Conservation (phyloP, 1,139 yeast genomes). For the Candida frijolesensis region DNA sequence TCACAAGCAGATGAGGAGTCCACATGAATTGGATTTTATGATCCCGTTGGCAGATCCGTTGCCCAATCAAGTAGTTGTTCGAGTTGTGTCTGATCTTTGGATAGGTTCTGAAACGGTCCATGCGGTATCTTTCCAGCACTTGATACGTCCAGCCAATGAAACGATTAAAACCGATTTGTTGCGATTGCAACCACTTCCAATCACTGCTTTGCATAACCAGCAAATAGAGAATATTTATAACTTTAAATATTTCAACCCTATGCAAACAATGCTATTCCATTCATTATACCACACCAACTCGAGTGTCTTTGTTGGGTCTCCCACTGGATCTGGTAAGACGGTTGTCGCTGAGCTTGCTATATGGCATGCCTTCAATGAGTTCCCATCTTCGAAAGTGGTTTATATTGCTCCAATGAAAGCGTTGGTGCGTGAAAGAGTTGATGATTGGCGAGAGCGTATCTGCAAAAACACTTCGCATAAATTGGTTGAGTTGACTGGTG, state of each 20-base stretch:
- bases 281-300: constrained; percentile 77
- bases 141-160: constrained; percentile 86
- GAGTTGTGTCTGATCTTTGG: constrained; percentile 86
- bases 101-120: constrained; percentile 80
- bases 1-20: constrained; percentile 53
- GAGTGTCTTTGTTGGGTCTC: constrained; percentile 92
- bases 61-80: constrained; percentile 83
- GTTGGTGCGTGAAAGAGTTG: constrained; percentile 92
- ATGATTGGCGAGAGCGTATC: constrained; percentile 84
- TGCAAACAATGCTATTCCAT: constrained; percentile 98
- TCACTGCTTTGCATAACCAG: constrained; percentile 72
- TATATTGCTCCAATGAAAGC: constrained; percentile 99
- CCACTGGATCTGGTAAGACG: constrained; percentile 98
- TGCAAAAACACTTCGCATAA: constrained; percentile 62
- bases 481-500: constrained; percentile 95
- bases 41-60: constrained; percentile 87
- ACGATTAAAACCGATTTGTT: constrained; percentile 81
- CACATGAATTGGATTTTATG: constrained; percentile 86
- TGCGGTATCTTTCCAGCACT: constrained; percentile 85
- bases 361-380: constrained; percentile 88
- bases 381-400: constrained; percentile 82
- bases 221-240: constrained; percentile 72
- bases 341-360: constrained; percentile 96
- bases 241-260: constrained; percentile 91
- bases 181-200: constrained; percentile 83